Base-by-base conservation (phyloP, 176 grass and related monocot genomes). In the Cymbopogon citratus region DNA sequence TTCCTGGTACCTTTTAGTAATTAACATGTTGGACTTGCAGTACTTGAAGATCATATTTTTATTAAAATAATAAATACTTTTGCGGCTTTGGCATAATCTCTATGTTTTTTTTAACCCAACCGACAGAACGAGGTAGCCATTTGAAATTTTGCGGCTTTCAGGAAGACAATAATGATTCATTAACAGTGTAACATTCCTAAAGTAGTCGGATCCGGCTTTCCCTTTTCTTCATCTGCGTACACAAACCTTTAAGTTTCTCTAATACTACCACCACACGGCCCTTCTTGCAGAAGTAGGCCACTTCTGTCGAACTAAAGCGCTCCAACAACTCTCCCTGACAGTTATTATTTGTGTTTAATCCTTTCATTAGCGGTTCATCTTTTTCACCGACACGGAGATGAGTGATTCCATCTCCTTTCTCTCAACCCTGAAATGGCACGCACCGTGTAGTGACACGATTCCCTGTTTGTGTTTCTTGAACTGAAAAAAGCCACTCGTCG, bases 381-480 rank as follows among this genome's bases (percentile, higher is more conserved):
- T 75, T 79, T 10, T n/a, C 63, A 49, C 81, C 69, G 81, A 69
- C 82, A 85, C 2, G 33, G 63, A 71, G 72, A 85, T 77, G 78
- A 14, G 9, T 23, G 29, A 36, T 33, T 52, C 26, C 38, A 70
- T 70, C 36, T 70, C 38, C 38, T 25, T 43, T 52, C 46, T 24
- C 13, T 62, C 13, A 71, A 19, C 56, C 60, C 14, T 71, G 9
- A 23, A 77, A 65, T 36, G 8, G 3, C 41, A 65, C n/a, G n/a
- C n/a, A n/a, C 15, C 14, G 0, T 36, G 61, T 11, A 35, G 41
- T 36, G 80, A 83, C 81, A 63, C 48, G 60, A 74, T 75, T 60
- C 57, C 14, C 11, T 39, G 28, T 24, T 71, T 54, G 38, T 31
- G 38, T 31, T 64, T 85, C 71, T 71, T 71, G 70, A 74, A 62